A percentile compares a stretch with the other conserved stretches of the same genome.
Evolutionary conservation across 2,329 filamentous ascomycete species (phyloP).

Genomic region (Aureobasidium sp.): DNA sequence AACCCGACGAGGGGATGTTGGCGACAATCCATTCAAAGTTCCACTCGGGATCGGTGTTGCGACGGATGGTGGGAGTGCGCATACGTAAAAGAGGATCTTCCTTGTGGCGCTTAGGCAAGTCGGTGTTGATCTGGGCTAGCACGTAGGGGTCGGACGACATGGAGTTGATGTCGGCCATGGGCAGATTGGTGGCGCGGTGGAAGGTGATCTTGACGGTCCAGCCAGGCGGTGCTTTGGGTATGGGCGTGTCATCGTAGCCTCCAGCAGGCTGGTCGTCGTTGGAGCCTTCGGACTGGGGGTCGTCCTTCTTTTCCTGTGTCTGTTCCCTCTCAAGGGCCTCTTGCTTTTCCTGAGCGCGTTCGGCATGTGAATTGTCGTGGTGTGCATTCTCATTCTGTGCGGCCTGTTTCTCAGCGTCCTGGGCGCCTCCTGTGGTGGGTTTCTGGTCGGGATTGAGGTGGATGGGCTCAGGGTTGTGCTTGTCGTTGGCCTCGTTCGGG

Average conservation of each 20-base stretch:
- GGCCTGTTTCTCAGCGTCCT: neutral
- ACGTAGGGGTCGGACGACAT: constrained; percentile 79
- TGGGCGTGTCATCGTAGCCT: constrained; percentile 70
- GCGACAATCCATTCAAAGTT: constrained; percentile 80
- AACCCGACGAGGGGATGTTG: constrained; percentile 73
- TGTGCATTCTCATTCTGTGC: neutral
- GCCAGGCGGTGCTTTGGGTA: constrained; percentile 64
- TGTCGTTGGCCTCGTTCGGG: neutral
- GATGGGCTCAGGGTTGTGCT: neutral
- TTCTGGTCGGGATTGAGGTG: neutral
- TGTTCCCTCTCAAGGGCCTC: neutral
- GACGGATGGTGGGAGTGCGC: constrained; percentile 67
- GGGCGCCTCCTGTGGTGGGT: neutral
- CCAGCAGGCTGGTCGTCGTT: constrained; percentile 50
- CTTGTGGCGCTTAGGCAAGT: constrained; percentile 68
- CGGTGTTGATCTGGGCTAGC: constrained; percentile 62
- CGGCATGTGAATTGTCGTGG: neutral
- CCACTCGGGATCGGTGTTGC: constrained; percentile 69
- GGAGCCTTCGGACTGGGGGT: constrained; percentile 16
- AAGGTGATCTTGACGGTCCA: constrained; percentile 83
- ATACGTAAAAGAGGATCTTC: constrained; percentile 69
- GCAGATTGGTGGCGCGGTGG: constrained; percentile 70
- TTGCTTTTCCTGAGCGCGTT: neutral
- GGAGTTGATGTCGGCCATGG: constrained; percentile 68
- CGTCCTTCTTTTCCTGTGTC: constrained; percentile 4